Conservation (phyloP, 139 green algal genomes). For the Limnomonas spitsbergensis region DNA sequence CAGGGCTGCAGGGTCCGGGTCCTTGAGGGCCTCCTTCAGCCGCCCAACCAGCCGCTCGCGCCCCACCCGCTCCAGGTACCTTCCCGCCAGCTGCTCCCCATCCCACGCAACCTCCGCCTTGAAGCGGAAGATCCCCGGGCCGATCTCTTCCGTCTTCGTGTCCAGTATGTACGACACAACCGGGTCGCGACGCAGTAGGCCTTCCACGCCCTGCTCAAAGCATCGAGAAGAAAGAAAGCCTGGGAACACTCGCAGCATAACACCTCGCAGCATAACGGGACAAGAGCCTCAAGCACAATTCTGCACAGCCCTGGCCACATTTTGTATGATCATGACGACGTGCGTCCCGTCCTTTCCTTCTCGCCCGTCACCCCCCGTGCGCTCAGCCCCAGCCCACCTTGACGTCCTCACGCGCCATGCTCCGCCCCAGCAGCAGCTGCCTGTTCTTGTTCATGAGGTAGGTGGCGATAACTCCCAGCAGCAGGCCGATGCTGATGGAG, state of each 20-base stretch:
- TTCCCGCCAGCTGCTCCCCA: constrained; percentile 16
- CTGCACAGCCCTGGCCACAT: no score
- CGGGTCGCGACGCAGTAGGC: constrained; percentile 20
- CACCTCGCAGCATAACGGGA: no score
- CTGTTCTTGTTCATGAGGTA: constrained; percentile 86
- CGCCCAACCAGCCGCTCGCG: not conserved
- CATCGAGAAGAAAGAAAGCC: no score
- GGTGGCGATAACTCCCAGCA: constrained; percentile 79
- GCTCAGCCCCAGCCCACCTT: not conserved
- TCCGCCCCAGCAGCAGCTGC: constrained; percentile 74
- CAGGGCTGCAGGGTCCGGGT: not conserved
- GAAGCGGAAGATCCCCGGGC: constrained; percentile 75
- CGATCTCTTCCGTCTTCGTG: constrained; percentile 86
- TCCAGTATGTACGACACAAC: constrained; percentile 70
- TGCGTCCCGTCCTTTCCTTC: no score
- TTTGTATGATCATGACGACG: no score
- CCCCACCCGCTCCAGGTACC: constrained; percentile 25
- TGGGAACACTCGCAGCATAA: no score
- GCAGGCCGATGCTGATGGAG: constrained; percentile 73
- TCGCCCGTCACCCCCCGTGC: no score
- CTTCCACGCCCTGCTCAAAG: not conserved
- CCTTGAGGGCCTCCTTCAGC: not conserved
- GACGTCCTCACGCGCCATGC: constrained; percentile 41
- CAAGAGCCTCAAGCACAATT: no score
- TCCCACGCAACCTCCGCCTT: constrained; percentile 59